Conservation (phyloP, 768 basidiomycete species). For the Kwoniella mangroviensis region DNA sequence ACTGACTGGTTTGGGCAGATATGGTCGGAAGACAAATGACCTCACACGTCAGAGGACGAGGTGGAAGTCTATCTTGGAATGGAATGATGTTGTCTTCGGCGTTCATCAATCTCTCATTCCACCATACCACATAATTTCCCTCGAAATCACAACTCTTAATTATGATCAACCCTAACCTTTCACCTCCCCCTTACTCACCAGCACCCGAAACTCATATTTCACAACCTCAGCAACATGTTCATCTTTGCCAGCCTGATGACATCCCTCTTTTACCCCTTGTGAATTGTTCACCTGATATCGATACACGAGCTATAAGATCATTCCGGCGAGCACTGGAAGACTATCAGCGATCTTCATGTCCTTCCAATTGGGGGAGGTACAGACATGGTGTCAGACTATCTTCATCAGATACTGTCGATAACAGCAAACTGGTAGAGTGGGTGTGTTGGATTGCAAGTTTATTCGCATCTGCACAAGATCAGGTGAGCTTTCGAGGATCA, state of each 20-base stretch:
- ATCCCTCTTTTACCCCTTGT: constrained; percentile 7
- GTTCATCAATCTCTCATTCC: not conserved
- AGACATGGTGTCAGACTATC: constrained; percentile 9
- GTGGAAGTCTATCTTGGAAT: too few species aligned
- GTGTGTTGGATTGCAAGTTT: not conserved
- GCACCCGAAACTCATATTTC: too few species aligned
- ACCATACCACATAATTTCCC: not conserved
- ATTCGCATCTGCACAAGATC: not conserved
- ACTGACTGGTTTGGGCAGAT: not conserved
- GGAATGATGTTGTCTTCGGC: not conserved
- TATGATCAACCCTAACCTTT: not conserved
- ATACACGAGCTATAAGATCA: not conserved
- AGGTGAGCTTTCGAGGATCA: not conserved
- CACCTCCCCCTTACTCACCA: not conserved
- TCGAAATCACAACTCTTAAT: not conserved
- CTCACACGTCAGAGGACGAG: not conserved
- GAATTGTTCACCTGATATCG: not conserved
- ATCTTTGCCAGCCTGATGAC: not conserved
- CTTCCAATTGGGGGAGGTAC: constrained; percentile 18
- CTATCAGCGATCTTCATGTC: constrained; percentile 6
- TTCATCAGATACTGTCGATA: not conserved
- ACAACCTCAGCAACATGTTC: not conserved
- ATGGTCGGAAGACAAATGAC: not conserved
- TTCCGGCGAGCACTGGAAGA: constrained; percentile 10
- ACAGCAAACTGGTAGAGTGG: not conserved